A percentile compares a stretch with the other conserved stretches of the same genome.
phyloP scores from a whole-genome alignment of 768 basidiomycete species.

The Xerocomus potaroensis region DNA sequence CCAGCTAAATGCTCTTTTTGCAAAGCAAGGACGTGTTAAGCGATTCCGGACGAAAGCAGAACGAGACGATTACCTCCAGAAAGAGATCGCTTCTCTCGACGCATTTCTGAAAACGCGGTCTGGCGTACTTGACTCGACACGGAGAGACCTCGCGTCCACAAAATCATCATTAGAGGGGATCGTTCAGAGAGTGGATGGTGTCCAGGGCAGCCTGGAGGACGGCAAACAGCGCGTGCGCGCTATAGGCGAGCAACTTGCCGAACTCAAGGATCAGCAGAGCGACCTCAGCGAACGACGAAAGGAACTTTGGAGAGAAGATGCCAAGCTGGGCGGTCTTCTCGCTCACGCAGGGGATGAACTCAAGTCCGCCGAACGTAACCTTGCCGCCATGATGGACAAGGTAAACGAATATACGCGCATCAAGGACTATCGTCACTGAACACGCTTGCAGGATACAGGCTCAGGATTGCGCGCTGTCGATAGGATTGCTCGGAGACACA shows the following conservation, averaged over 20 bases:
- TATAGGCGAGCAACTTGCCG: slow-evolving; percentile 55
- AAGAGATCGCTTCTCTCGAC: slow-evolving; percentile 71
- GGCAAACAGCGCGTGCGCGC: slow-evolving; percentile 52
- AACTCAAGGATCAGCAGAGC: slow-evolving; percentile 62
- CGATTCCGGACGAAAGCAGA: slow-evolving; percentile 82
- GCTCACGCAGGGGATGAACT: slow-evolving; percentile 77
- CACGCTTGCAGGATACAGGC: slow-evolving; percentile 73
- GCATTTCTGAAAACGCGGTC: slow-evolving; percentile 55
- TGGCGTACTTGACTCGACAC: slow-evolving; percentile 50
- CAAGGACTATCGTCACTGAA: background rate
- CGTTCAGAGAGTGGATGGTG: slow-evolving; percentile 51
- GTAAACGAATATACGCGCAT: slow-evolving; percentile 34
- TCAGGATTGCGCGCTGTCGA: slow-evolving; percentile 84
- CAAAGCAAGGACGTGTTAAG: slow-evolving; percentile 85
- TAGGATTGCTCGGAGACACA: slow-evolving; percentile 71
- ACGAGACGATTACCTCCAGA: slow-evolving; percentile 76
- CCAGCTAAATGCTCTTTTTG: slow-evolving; percentile 68
- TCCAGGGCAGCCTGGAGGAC: slow-evolving; percentile 61
- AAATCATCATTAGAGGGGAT: slow-evolving; percentile 50
- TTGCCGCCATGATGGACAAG: slow-evolving; percentile 96
- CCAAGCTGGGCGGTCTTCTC: slow-evolving; percentile 76
- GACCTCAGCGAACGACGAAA: slow-evolving; percentile 78
- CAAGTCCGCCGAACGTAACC: slow-evolving; percentile 68
- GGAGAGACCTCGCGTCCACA: slow-evolving; percentile 46
- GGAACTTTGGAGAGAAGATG: slow-evolving; percentile 93